A percentile compares a stretch with the other conserved stretches of the same genome.
Evolutionary conservation across 208 protist species (phyloP).

Genomic region (Leishmania turanica): DNA sequence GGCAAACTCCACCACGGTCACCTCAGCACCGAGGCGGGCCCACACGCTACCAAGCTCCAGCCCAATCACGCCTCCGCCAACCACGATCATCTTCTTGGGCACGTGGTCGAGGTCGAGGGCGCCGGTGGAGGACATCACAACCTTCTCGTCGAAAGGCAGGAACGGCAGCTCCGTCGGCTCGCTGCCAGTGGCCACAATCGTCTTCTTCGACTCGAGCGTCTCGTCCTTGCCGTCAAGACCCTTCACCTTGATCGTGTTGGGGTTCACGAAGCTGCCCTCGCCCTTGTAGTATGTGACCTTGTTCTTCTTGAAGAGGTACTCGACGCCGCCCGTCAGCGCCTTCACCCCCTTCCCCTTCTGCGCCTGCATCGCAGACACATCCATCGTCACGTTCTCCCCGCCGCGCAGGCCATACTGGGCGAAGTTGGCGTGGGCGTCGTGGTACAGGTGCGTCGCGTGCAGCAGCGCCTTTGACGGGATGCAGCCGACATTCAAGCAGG

Average conservation of each 20-base stretch:
- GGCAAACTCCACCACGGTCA: constrained; percentile 99
- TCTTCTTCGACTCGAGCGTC: constrained; percentile 95
- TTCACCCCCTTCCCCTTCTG: constrained; percentile 97
- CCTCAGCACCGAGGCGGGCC: constrained; percentile 96
- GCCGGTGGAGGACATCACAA: constrained; percentile 98
- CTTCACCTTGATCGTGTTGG: constrained; percentile 79
- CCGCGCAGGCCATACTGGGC: constrained; percentile 90
- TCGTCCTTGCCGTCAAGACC: constrained; percentile 91
- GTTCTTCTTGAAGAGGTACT: constrained; percentile 99
- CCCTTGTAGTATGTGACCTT: constrained; percentile 98
- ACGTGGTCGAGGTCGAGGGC: constrained; percentile 95
- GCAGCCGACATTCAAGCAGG: constrained; percentile 99
- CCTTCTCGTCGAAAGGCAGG: constrained; percentile 97
- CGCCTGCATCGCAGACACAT: constrained; percentile 96
- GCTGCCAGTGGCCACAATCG: constrained; percentile 99
- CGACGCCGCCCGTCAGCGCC: constrained; percentile 96
- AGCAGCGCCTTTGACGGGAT: constrained; percentile 99
- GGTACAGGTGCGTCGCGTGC: constrained; percentile 98
- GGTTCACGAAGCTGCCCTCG: constrained; percentile 82
- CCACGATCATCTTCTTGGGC: constrained; percentile 98
- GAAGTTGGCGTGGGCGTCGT: constrained; percentile 96
- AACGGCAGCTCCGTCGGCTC: constrained; percentile 95
- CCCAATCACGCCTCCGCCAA: constrained; percentile 99
- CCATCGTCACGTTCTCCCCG: constrained; percentile 89
- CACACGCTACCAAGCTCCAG: constrained; percentile 99